phyloP scores from a whole-genome alignment of 2,329 filamentous ascomycete species.

The Gaeumannomyces tritici region DNA sequence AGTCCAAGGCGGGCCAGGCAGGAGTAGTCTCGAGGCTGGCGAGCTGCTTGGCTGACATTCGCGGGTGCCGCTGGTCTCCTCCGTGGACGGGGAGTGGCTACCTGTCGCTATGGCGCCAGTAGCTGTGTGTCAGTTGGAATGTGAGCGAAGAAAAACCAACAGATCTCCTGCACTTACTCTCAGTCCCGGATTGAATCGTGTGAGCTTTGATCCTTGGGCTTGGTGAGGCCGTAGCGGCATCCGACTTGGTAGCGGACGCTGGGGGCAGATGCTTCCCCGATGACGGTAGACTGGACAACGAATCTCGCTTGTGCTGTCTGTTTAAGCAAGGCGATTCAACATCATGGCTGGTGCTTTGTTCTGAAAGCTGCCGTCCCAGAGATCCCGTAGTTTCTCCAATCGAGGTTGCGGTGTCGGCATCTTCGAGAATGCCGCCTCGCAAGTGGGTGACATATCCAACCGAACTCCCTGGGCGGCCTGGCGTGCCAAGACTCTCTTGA shows the following conservation, averaged over 20 bases:
- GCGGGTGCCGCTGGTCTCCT: not conserved
- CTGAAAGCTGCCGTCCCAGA: not conserved
- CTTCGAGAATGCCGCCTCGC: not conserved
- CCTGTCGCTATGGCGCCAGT: too few species aligned
- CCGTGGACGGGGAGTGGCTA: not conserved
- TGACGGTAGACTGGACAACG: not conserved
- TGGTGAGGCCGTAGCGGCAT: not conserved
- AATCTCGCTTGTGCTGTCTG: not conserved
- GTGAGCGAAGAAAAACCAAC: not conserved
- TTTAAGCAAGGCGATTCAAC: not conserved
- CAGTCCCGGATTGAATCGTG: not conserved
- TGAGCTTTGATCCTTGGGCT: not conserved
- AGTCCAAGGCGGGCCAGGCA: constrained; percentile 5
- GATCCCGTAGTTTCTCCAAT: not conserved
- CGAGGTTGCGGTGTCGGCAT: not conserved
- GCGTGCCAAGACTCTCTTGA: not conserved
- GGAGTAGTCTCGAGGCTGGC: not conserved
- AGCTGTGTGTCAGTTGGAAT: not conserved
- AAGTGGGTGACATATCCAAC: not conserved
- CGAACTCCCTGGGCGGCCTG: not conserved
- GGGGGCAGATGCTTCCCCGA: not conserved
- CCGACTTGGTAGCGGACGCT: not conserved
- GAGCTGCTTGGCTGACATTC: not conserved
- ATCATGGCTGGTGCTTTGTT: not conserved
- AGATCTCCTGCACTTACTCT: not conserved